These are phyloP conservation scores for Fusarium pininemorale DNA, from an alignment of 2,329 filamentous ascomycete species.

Conservation along the genomic window DNA sequence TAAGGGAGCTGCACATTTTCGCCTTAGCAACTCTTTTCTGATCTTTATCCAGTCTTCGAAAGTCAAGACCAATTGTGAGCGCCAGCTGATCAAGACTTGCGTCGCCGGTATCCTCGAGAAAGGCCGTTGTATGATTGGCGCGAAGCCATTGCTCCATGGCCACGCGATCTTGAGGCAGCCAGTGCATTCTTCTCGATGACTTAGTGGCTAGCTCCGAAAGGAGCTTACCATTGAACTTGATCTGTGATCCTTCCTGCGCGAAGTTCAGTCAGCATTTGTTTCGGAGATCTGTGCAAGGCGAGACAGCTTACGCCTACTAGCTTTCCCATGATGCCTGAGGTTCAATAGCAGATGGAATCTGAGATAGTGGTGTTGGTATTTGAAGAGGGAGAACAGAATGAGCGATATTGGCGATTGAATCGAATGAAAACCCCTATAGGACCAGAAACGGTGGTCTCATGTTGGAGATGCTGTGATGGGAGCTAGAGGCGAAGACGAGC, in stretches of 20 bases:
- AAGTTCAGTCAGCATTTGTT: not conserved
- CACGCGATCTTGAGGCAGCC: not conserved
- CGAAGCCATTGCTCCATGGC: not conserved
- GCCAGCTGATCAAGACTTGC: not conserved
- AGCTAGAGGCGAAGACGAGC: not conserved
- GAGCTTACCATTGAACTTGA: not conserved
- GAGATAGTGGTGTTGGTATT: not conserved
- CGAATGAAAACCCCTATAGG: not conserved
- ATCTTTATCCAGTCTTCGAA: not conserved
- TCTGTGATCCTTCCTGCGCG: not conserved
- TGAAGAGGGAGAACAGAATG: rapidly evolving
- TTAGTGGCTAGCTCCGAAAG: not conserved
- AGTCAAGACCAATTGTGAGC: not conserved
- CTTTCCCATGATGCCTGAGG: not conserved
- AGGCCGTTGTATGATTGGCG: not conserved
- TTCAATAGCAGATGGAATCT: not conserved
- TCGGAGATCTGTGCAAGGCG: not conserved
- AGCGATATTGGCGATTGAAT: too few species aligned
- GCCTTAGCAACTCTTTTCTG: not conserved
- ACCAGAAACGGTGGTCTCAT: not conserved
- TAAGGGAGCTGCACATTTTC: not conserved
- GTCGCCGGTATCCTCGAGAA: not conserved
- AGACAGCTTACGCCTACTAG: not conserved
- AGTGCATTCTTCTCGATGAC: not conserved
- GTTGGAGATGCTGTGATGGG: not conserved